These are phyloP conservation scores for Gossypium trilobum DNA, from an alignment of 441 rosid species.

Conservation along the genomic window DNA sequence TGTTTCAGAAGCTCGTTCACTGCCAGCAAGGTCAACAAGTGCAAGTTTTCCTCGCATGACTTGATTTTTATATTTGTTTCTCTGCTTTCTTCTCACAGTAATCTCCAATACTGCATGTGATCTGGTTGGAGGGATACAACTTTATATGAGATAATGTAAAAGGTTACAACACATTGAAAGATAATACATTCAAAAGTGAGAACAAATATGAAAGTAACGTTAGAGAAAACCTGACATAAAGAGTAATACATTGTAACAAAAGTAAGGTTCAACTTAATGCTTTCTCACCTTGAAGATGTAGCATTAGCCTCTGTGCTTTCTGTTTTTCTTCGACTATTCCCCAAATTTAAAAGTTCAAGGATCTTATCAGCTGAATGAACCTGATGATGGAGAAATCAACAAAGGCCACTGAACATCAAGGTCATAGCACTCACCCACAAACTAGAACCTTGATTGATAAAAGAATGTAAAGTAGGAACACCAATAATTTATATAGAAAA, in stretches of 20 bases:
- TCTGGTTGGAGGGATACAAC: conserved; percentile 32
- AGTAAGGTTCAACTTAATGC: background rate
- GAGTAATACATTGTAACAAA: background rate
- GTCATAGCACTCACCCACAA: background rate
- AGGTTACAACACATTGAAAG: background rate
- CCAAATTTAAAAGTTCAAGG: conserved; percentile 78
- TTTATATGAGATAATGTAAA: conserved; percentile 8
- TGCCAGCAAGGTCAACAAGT: conserved; percentile 97
- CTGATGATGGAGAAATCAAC: conserved; percentile 30
- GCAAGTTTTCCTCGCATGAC: conserved; percentile 80
- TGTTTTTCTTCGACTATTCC: conserved; percentile 78
- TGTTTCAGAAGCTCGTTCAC: conserved; percentile 92
- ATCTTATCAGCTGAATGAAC: conserved; percentile 82
- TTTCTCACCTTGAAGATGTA: conserved; percentile 72
- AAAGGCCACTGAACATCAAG: conserved; percentile 8
- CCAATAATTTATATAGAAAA: background rate
- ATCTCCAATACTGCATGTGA: conserved; percentile 92
- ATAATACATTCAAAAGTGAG: background rate
- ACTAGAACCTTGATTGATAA: conserved; percentile 1
- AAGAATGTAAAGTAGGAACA: conserved; percentile 1
- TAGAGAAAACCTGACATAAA: background rate
- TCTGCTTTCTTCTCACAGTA: conserved; percentile 68
- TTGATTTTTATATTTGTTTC: conserved; percentile 59
- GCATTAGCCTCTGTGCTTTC: conserved; percentile 84
- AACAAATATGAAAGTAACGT: background rate